Conservation (phyloP, 176 grass and related monocot genomes). For the Luzula sylvatica region DNA sequence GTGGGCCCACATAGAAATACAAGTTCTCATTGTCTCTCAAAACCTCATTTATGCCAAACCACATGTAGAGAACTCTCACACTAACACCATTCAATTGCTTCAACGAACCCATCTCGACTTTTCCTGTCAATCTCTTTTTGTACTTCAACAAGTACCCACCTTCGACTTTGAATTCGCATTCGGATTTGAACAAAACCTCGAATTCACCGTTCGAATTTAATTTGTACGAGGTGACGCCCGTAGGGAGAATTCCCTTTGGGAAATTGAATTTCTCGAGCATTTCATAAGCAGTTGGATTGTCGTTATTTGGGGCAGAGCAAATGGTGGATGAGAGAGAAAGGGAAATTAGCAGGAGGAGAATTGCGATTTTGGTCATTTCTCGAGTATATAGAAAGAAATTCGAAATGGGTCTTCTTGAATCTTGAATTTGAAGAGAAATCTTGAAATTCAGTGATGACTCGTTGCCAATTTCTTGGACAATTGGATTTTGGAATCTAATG, state of each 20-base stretch:
- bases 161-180: slow-evolving; percentile 30
- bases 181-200: slow-evolving; percentile 15
- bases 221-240: slow-evolving; percentile 19
- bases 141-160: slow-evolving; percentile 36
- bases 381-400: neutral
- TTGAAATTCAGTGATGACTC: no score
- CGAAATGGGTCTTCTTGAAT: neutral
- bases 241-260: slow-evolving; percentile 37
- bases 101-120: slow-evolving; percentile 19
- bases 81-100: slow-evolving; percentile 11
- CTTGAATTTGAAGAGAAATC: no score
- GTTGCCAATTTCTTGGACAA: no score
- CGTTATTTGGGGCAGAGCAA: neutral
- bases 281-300: slow-evolving; percentile 26
- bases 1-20: slow-evolving; percentile 28
- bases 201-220: slow-evolving; percentile 22
- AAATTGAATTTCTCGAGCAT: slow-evolving; percentile 39
- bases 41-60: slow-evolving; percentile 27
- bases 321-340: neutral
- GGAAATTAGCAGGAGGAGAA: neutral
- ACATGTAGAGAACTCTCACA: slow-evolving; percentile 27
- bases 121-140: slow-evolving; percentile 25
- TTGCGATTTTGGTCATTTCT: neutral
- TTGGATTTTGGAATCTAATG: no score
- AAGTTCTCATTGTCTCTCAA: slow-evolving; percentile 10